A percentile compares a stretch with the other conserved stretches of the same genome.
phyloP scores from a whole-genome alignment of 306 rosid species.

The Arachis hypogaea region DNA sequence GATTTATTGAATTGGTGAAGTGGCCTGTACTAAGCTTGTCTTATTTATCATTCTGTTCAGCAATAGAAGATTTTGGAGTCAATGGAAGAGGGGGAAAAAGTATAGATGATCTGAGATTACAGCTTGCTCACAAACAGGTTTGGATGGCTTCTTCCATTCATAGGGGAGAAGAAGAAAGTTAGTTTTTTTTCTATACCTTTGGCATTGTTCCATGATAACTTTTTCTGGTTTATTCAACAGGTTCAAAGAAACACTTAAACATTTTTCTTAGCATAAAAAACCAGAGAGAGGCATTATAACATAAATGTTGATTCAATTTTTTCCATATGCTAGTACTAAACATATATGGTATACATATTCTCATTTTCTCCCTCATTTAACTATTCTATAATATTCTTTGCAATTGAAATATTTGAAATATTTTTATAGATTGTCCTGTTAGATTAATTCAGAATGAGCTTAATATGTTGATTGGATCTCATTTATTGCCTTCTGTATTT shows the following conservation, averaged over 20 bases:
- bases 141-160: constrained; percentile 99
- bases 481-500: constrained; percentile 5
- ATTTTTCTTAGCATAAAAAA: constrained; percentile 22
- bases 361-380: background rate
- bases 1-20: constrained; percentile 28
- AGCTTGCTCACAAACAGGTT: constrained; percentile 64
- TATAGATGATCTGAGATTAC: constrained; percentile 55
- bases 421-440: background rate
- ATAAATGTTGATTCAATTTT: background rate
- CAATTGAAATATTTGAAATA: background rate
- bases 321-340: background rate
- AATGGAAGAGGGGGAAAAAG: constrained; percentile 48
- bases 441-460: constrained; percentile 16
- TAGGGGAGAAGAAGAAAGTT: constrained; percentile 91
- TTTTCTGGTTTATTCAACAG: constrained; percentile 22
- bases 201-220: constrained; percentile 23
- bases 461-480: constrained; percentile 10
- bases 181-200: constrained; percentile 42
- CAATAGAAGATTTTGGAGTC: constrained; percentile 61
- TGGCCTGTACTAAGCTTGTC: constrained; percentile 27
- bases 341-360: background rate
- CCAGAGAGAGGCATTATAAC: background rate
- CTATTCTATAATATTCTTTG: constrained; percentile 30
- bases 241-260: constrained; percentile 6
- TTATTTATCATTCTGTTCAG: constrained; percentile 49